Conservation (phyloP, 1,284 basidiomycete genomes). For the Xerocomus minutiporus region DNA sequence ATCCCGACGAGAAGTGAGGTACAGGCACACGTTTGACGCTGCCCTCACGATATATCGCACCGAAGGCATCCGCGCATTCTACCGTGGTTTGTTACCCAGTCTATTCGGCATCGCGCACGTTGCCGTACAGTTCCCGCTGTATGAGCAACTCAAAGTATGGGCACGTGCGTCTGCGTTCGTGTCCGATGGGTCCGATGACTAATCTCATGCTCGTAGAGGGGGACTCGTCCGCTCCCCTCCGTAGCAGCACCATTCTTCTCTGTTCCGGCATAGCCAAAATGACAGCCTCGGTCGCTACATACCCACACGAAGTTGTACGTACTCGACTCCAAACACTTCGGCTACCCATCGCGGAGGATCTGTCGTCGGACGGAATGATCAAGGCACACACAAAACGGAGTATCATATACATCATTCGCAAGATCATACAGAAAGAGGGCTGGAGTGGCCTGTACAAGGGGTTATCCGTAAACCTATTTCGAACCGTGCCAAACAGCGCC, state of each 20-base stretch:
- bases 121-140: constrained; percentile 94
- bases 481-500: constrained; percentile 91
- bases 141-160: constrained; percentile 83
- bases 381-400: constrained; percentile 52
- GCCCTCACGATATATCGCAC: constrained; percentile 79
- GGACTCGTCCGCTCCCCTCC: constrained; percentile 54
- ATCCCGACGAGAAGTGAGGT: constrained; percentile 67
- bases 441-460: constrained; percentile 88
- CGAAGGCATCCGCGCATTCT: constrained; percentile 84
- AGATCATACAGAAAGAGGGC: constrained; percentile 76
- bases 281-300: constrained; percentile 89
- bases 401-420: constrained; percentile 66
- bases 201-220: constrained; percentile 38
- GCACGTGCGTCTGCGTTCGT: constrained; percentile 56
- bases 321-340: constrained; percentile 86
- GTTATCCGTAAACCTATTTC: constrained; percentile 82
- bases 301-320: constrained; percentile 93
- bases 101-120: constrained; percentile 89
- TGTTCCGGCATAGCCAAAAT: constrained; percentile 91
- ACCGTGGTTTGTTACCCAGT: constrained; percentile 86
- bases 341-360: constrained; percentile 51
- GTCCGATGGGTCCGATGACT: constrained; percentile 1
- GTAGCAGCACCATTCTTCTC: constrained; percentile 68
- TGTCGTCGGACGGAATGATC: constrained; percentile 57
- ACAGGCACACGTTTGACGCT: constrained; percentile 85